phyloP scores from a whole-genome alignment of 2,329 filamentous ascomycete species.

The Pseudocercospora ulei region DNA sequence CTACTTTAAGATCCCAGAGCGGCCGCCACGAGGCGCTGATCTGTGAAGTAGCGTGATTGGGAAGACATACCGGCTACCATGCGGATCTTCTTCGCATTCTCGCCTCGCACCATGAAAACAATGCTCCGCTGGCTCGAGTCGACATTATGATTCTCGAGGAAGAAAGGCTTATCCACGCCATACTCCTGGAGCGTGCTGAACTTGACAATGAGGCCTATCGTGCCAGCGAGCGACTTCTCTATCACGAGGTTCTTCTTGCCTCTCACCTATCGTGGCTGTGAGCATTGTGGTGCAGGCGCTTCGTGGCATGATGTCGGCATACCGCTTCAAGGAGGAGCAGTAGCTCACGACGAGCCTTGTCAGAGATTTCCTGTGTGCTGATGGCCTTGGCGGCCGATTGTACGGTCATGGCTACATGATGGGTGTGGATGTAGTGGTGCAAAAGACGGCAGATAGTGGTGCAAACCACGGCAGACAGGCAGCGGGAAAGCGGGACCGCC shows the following conservation, averaged over 20 bases:
- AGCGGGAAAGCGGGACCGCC: background rate
- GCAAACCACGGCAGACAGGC: background rate
- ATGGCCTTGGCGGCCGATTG: conserved; percentile 54
- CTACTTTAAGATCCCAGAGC: conserved; percentile 51
- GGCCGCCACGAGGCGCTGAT: background rate
- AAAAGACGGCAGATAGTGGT: conserved; percentile 6
- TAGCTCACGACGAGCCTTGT: conserved; percentile 78
- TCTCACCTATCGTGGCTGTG: conserved; percentile 56
- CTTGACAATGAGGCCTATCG: conserved; percentile 83
- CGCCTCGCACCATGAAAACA: conserved; percentile 82
- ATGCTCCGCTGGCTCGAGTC: conserved; percentile 92
- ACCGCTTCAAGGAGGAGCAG: conserved; percentile 88
- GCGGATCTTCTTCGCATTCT: conserved; percentile 74
- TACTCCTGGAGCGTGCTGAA: conserved; percentile 94
- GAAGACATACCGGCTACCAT: conserved; percentile 68
- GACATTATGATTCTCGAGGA: conserved; percentile 89
- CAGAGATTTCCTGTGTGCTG: conserved; percentile 64
- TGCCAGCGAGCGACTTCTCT: conserved; percentile 79
- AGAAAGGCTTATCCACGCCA: conserved; percentile 94
- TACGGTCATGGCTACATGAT: conserved; percentile 34
- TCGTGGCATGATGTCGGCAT: conserved; percentile 45
- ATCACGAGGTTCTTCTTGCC: conserved; percentile 98
- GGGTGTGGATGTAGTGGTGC: conserved; percentile 5
- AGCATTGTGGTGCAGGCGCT: conserved; percentile 11
- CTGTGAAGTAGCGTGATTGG: conserved; percentile 11